Conservation (phyloP, 495 filamentous ascomycete species). For the Sporormia fimetaria region DNA sequence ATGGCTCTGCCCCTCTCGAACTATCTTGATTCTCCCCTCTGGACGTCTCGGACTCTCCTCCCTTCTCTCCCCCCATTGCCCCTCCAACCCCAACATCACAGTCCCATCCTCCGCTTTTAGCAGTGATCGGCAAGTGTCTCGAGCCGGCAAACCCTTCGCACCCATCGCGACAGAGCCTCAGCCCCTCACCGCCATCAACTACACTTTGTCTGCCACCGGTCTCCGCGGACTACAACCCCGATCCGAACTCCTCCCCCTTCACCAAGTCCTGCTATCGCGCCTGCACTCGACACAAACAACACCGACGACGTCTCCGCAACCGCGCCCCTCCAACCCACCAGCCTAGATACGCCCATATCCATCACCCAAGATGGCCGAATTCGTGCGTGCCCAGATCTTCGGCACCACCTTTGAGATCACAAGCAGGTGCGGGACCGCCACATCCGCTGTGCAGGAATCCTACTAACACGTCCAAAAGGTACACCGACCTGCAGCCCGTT, state of each 20-base stretch:
- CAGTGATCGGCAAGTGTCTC: constrained; percentile 1
- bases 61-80: background rate
- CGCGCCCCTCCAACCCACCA: constrained; percentile 5
- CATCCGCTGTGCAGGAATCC: background rate
- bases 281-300: constrained; percentile 2
- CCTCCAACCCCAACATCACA: background rate
- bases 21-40: too few relatives aligned
- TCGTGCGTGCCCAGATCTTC: constrained; percentile 97
- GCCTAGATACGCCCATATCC: background rate
- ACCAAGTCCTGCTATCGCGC: constrained; percentile 9
- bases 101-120: background rate
- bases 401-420: constrained; percentile 99
- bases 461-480: constrained; percentile 44
- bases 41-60: too few relatives aligned
- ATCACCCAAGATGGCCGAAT: constrained; percentile 46
- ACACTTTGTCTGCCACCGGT: background rate
- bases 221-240: background rate
- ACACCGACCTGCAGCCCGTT: constrained; percentile 94
- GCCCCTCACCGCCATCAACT: background rate
- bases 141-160: background rate
- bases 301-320: constrained; percentile 1
- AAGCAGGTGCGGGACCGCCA: constrained; percentile 57
- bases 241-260: background rate
- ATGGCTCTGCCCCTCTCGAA: too few relatives aligned
- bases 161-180: background rate